Base-by-base conservation (phyloP, 164 flowering plant genomes). In the Nymphaea thermarum region DNA sequence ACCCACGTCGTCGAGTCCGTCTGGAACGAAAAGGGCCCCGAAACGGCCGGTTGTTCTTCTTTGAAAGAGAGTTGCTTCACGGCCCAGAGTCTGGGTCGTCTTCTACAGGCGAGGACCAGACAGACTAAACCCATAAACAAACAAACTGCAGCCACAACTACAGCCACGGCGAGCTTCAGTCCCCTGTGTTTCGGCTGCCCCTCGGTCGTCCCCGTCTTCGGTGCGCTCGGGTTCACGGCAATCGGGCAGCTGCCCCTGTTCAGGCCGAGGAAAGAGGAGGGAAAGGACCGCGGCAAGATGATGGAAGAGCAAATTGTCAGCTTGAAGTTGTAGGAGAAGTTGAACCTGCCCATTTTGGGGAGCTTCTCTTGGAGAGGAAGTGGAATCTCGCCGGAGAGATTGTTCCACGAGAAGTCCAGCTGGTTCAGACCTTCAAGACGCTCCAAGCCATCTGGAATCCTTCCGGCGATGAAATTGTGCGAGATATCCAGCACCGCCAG, bases 1-100 rank as follows among this genome's bases (percentile, higher is more conserved):
- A 86, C 84, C 98, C 98, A 89, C 44, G 89, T 89, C 8, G 91
- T 85, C 5, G 91, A 92, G 83, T 92, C 96, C 0, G 96, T 92
- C 71, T 88, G 85, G 79, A 88, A 92, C 4, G 95, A 85, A 68
- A 92, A 92, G 6, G 98, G 98, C 10, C 98, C 98, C 2, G 92
- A 87, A 62, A 86, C 74, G 69, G 66, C 77, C 59, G 77, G 88
- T 15, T 10, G 8, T 62, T 89, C 96, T 71, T 87, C 96, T 64
- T 81, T 88, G 75, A 70, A 82, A 8, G 96, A 84, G 4, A 70
- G 64, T 60, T 85, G 90, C 74, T 89, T 91, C 43, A 80, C 88
- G 2, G 71, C 80, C 91, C 91, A 85, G 68, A 45, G 75, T 63
- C 68, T 80, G 53, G 74, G 74, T 79, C 78, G 84, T 79, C 78